Base-by-base conservation (phyloP, 2,329 filamentous ascomycete species). In the Diaporthe sp. region DNA sequence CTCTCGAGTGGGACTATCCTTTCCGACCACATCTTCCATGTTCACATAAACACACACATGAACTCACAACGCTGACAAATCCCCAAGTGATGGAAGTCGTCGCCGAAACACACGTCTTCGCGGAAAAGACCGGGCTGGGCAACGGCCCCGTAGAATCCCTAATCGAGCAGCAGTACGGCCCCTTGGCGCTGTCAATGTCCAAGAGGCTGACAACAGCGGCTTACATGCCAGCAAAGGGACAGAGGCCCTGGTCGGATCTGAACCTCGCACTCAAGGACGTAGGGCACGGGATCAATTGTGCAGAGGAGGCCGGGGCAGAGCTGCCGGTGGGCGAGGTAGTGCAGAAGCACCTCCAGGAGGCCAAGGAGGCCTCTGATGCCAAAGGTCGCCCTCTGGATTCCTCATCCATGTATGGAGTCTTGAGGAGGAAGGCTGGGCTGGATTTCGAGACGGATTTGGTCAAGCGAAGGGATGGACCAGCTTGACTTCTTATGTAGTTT, bases 71-170 rank as follows among this genome's bases (percentile, higher is more conserved):
- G 28, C 47, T 68, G n/a, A 68, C 31, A 10, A 6, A 53, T 94
- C 94, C 85, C 96, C 20, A 7, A 68, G 65, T 96, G 78, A 88
- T 88, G 86, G 85, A 87, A 71, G 80, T 88, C 0, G 81, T 90
- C 6, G 84, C 85, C 0, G 88, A 90, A 80, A 85, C 88, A 0
- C 88, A 89, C 25, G 85, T 88, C 0, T 82, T 89, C 15, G 88
- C 87, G 0, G 86, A 87, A 73, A 86, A 85, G 77, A 84, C 86
- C 0, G 85, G 84, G 0, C 82, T 90, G 0, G 83, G 85, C 0
- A 82, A 81, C 10, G 77, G 83, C 0, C 82, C 83, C 0, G 80
- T 89, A 3, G 87, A 89, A 65, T 77, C 83, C 0, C 82, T 90
- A 0, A 81, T 89, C 10, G 84, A 84, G 68, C 82, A 84, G 55